phyloP scores from a whole-genome alignment of 2,329 filamentous ascomycete species.

The Fusarium algeriense region DNA sequence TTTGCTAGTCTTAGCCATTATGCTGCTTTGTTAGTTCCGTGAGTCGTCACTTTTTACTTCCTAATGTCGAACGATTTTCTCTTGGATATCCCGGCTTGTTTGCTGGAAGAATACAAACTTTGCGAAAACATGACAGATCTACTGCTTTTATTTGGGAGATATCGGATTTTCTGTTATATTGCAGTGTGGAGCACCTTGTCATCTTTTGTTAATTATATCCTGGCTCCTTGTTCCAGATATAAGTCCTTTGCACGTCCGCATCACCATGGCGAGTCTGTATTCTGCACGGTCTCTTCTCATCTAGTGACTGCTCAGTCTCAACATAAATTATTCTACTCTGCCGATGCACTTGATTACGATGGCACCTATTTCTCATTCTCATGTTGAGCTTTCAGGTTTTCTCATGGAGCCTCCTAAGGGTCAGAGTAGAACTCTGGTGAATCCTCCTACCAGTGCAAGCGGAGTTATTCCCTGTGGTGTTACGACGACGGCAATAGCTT shows the following conservation, averaged over 20 bases:
- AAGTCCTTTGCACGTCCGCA: constrained; percentile 29
- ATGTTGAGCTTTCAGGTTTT: constrained; percentile 12
- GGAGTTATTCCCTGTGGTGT: constrained; percentile 42
- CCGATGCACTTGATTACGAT: constrained; percentile 12
- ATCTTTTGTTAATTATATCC: constrained; percentile 13
- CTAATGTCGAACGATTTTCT: constrained; percentile 40
- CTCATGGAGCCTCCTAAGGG: constrained; percentile 46
- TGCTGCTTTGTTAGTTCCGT: constrained; percentile 3
- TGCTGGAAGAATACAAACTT: constrained; percentile 5
- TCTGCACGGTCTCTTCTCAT: constrained; percentile 16
- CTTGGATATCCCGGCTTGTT: constrained; percentile 22
- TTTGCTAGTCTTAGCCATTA: background rate
- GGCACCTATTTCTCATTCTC: constrained; percentile 71
- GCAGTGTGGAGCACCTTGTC: constrained; percentile 20
- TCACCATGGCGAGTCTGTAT: background rate
- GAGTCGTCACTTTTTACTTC: constrained; percentile 41
- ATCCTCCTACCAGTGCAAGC: constrained; percentile 41
- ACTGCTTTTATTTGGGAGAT: constrained; percentile 1
- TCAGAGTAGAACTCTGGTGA: constrained; percentile 37
- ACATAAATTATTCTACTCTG: background rate
- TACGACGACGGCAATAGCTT: constrained; percentile 41
- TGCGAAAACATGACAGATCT: background rate
- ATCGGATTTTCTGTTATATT: constrained; percentile 18
- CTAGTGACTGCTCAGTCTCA: constrained; percentile 20
- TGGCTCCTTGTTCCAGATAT: constrained; percentile 26